Base-by-base conservation (phyloP, 306 rosid genomes). In the Acmispon strigosus region DNA sequence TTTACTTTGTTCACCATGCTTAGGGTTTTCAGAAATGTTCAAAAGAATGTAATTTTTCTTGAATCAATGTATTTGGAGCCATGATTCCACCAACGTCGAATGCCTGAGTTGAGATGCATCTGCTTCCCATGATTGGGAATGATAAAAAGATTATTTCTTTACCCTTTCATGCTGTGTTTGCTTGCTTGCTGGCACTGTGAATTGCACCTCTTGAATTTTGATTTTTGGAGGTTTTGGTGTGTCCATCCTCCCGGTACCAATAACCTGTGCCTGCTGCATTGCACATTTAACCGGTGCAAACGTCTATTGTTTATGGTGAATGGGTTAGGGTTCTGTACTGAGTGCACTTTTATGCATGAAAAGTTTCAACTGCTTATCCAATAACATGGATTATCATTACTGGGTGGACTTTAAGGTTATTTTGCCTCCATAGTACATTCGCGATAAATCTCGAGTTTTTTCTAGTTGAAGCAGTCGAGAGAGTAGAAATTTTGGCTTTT, bases 81-180 rank as follows among this genome's bases (percentile, higher is more conserved):
- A 24, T 15, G 53, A 52, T 77, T 69, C 15, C 22, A 41, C 48
- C 20, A 34, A 11, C 32, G 49, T 17, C 51, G 37, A 60, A 59
- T 43, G 63, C 52, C 54, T 74, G 27, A 62, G 8, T 45, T 18
- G 45, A 48, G 9, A 62, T 74, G 42, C 72, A 45, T 27, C 4
- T 18, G 47, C 29, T 70, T 48, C 50, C 74, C 49, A 59, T 47
- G 10, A 62, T 49, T 70, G 13, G 32, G 74, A 70, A 75, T 63
- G 51, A 11, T 37, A n/a, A 8, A 13, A 70, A 42, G 64, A 57
- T 70, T 24, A 16, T 57, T 11, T 36, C 14, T 70, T 42, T 48
- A 12, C 80, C 50, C 45, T 39, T 62, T 43, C 18, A 12, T 10
- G 45, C 41, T 64, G 13, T 64, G 13, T 62, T 42, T 41, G 24